These are phyloP conservation scores for Carex littledalei DNA, from an alignment of 176 grass and related monocot genomes.

Conservation along the genomic window DNA sequence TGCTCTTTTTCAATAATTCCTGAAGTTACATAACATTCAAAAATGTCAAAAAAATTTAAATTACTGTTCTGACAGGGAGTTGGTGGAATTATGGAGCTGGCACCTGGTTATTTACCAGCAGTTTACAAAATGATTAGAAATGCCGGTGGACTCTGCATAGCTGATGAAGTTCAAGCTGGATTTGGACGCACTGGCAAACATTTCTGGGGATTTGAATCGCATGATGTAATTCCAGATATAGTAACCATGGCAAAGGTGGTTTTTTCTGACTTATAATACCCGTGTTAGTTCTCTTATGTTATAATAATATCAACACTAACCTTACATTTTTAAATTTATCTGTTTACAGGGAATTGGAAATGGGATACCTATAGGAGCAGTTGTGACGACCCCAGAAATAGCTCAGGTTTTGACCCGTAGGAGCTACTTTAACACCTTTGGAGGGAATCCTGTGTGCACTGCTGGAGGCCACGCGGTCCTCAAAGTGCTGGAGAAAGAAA, in stretches of 20 bases:
- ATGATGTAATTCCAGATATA: constrained; percentile 81
- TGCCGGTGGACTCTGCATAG: constrained; percentile 81
- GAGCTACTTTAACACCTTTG: constrained; percentile 87
- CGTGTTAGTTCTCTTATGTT: neutral
- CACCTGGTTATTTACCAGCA: constrained; percentile 85
- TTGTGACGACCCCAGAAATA: constrained; percentile 92
- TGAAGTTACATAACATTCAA: neutral
- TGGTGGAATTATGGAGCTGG: constrained; percentile 87
- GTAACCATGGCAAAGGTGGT: constrained; percentile 94
- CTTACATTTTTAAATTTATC: neutral
- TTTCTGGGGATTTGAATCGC: constrained; percentile 89
- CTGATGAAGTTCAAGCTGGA: constrained; percentile 85
- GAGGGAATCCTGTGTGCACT: constrained; percentile 88
- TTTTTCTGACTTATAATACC: constrained; percentile 5
- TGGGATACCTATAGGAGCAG: constrained; percentile 82
- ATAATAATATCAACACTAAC: neutral
- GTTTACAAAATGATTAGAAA: constrained; percentile 69
- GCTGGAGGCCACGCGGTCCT: constrained; percentile 74
- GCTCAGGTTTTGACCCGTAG: constrained; percentile 74
- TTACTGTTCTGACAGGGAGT: constrained; percentile 47
- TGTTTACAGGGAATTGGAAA: constrained; percentile 77
- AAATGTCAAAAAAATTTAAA: neutral
- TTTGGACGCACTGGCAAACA: constrained; percentile 79
- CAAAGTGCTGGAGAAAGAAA: constrained; percentile 88
- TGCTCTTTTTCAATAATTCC: constrained; percentile 16